These are phyloP conservation scores for Lomentospora prolificans DNA, from an alignment of 2,329 filamentous ascomycete genomes.

Conservation along the genomic window DNA sequence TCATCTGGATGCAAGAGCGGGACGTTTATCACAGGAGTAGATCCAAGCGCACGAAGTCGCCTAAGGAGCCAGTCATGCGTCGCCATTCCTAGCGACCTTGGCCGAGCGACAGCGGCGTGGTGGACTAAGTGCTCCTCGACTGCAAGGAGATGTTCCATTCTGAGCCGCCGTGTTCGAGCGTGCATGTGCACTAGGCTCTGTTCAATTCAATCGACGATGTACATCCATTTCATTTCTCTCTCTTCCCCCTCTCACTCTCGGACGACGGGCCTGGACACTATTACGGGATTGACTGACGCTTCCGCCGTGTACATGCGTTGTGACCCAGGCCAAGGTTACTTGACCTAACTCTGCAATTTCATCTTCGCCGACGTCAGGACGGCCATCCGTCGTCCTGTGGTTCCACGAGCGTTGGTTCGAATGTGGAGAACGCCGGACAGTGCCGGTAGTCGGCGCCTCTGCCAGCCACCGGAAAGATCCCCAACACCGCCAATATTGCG, in stretches of 20 bases:
- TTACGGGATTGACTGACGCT: too few relatives aligned
- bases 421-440: not conserved
- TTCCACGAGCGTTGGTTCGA: not conserved
- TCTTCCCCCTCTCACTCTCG: too few relatives aligned
- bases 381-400: too few relatives aligned
- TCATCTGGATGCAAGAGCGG: not conserved
- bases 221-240: not conserved
- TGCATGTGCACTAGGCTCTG: not conserved
- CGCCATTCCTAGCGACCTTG: not conserved
- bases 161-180: conserved; percentile 1
- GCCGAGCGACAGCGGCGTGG: not conserved
- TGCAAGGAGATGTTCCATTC: not conserved
- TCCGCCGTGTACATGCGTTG: too few relatives aligned
- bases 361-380: too few relatives aligned
- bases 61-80: too few relatives aligned
- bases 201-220: not conserved
- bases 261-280: too few relatives aligned
- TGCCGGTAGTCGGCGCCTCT: not conserved
- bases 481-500: too few relatives aligned
- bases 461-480: not conserved
- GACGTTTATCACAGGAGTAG: not conserved
- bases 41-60: not conserved
- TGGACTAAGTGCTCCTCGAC: not conserved
- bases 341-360: too few relatives aligned
- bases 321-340: too few relatives aligned